Base-by-base conservation (phyloP, 495 filamentous ascomycete species). In the Trichoderma parareesei region DNA sequence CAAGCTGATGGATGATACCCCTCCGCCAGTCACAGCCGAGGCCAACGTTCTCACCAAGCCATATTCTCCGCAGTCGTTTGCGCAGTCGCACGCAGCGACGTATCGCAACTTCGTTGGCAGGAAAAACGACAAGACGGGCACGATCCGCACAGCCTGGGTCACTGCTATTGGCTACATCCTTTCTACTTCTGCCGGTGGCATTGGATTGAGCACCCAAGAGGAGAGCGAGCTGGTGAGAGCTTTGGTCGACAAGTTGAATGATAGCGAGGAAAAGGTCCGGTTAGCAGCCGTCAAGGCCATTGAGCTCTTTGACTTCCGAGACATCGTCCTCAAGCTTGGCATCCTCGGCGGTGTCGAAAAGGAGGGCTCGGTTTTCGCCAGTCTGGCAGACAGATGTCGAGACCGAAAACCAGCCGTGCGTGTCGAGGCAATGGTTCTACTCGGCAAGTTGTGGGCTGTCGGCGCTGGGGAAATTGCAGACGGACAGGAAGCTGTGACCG, bases 381-480 rank as follows among this genome's bases (percentile, higher is more conserved):
- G 87, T 63, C 83, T 99, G 16, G 90, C 90, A 37, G 93, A 97
- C 67, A 86, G 94, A 65, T 89, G 90, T 53, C 90, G 93, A 71
- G 95, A 99, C 76, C 86, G 85, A 59, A 94, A 90, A 71, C 87
- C 87, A 16, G 81, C 83, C 42, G 88, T 99, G 13, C 87, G 93
- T 62, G 84, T 87, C 62, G 93, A 91, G 67, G 92, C 89, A 38
- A 96, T 96, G 86, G 87, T 84, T 43, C 82, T 92, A 38, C 76
- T 98, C 13, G 89, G 85, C 20, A 87, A 88, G 59, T 88, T 97
- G 49, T 99, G 94, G 94, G 94, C 88, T 11, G 92, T 93, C 61
- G 93, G 91, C 1, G 85, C 85, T 20, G 90, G 92, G 27, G 92
- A 97, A 66, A 88, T 99, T 67, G 87, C 90, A 49, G 85, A 87